These are phyloP conservation scores for Eugenia klotzschiana DNA, from an alignment of 441 rosid species.

Conservation along the genomic window DNA sequence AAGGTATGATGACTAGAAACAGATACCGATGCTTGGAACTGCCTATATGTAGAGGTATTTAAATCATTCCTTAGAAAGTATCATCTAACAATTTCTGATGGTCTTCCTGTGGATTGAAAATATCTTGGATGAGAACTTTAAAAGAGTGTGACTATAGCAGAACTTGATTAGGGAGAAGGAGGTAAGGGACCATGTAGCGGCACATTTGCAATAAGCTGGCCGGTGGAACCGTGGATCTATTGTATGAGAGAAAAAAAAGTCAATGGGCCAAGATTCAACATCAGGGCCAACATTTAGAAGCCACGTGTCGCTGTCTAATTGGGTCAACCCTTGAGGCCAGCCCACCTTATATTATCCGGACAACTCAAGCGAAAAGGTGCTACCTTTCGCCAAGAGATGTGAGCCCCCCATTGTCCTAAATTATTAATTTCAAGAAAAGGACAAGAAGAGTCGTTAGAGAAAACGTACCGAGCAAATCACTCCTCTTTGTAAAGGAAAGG, in stretches of 20 bases:
- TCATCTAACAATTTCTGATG: background rate
- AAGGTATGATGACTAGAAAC: no score
- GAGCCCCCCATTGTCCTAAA: background rate
- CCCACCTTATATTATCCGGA: background rate
- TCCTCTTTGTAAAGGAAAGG: background rate
- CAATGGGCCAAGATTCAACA: background rate
- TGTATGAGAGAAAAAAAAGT: background rate
- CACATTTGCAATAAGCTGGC: background rate
- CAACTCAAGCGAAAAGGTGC: background rate
- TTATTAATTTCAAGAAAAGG: background rate
- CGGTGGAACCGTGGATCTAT: background rate
- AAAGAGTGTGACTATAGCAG: background rate
- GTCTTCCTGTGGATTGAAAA: background rate
- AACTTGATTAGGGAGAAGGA: background rate
- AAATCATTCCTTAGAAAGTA: background rate
- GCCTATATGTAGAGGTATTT: background rate
- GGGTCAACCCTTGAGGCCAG: no score
- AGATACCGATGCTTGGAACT: background rate
- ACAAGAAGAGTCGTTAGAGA: background rate
- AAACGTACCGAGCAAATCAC: background rate
- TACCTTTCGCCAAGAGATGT: background rate
- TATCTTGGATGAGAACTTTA: background rate
- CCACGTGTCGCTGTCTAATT: no score
- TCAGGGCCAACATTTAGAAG: background rate
- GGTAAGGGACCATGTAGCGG: background rate